These are phyloP conservation scores for Clitopilus passeckerianus DNA, from an alignment of 768 basidiomycete species.

Conservation along the genomic window DNA sequence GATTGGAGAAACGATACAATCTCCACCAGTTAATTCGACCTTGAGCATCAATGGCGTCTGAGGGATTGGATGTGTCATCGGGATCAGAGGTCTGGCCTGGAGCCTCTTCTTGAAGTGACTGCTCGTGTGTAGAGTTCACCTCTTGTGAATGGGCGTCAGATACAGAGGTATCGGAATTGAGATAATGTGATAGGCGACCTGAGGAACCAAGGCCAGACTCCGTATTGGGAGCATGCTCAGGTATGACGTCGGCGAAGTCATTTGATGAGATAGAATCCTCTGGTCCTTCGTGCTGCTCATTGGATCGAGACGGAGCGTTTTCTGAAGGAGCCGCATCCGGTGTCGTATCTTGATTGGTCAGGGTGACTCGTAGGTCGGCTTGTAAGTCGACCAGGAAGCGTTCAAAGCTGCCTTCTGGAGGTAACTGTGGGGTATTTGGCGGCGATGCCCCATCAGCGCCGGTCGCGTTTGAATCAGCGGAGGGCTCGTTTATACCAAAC, in stretches of 20 bases:
- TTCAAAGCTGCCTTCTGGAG: constrained; percentile 70
- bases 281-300: background rate
- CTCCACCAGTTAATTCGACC: constrained; percentile 77
- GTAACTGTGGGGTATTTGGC: constrained; percentile 14
- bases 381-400: constrained; percentile 78
- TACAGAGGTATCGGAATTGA: background rate
- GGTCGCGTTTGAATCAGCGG: background rate
- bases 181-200: background rate
- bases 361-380: constrained; percentile 59
- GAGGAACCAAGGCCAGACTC: constrained; percentile 29
- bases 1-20: constrained; percentile 76
- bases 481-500: constrained; percentile 37
- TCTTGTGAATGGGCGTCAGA: background rate
- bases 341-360: constrained; percentile 26
- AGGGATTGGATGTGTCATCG: constrained; percentile 2
- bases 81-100: constrained; percentile 2
- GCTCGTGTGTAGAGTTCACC: background rate
- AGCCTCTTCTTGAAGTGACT: background rate
- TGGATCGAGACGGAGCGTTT: background rate
- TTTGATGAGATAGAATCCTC: background rate
- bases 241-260: constrained; percentile 14
- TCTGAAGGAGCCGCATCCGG: background rate
- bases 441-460: background rate
- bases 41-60: constrained; percentile 15
- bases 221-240: constrained; percentile 25